Conservation (phyloP, 2,329 filamentous ascomycete species). For the Beauveria varroae region DNA sequence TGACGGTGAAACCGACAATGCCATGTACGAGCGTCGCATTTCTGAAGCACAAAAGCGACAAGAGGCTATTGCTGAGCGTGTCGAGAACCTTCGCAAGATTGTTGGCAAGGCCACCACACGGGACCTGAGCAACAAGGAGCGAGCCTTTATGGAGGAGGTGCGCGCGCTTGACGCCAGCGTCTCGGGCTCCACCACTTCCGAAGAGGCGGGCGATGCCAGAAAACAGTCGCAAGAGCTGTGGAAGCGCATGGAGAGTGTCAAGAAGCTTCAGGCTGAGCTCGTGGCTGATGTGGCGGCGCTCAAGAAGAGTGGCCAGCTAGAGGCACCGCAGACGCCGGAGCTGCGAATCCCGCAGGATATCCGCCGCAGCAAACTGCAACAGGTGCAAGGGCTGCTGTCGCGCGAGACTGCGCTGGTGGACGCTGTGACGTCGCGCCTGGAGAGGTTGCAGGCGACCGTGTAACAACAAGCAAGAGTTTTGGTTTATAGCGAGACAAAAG, state of each 20-base stretch:
- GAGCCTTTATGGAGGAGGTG: constrained; percentile 38
- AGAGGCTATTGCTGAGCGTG: constrained; percentile 46
- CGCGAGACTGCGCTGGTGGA: constrained; percentile 62
- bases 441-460: constrained; percentile 40
- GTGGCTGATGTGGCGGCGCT: constrained; percentile 42
- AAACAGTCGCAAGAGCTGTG: constrained; percentile 41
- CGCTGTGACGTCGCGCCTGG: constrained; percentile 54
- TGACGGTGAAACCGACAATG: constrained; percentile 44
- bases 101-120: constrained; percentile 34
- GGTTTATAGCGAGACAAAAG: constrained; percentile 6
- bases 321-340: constrained; percentile 28
- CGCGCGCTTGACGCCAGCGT: constrained; percentile 48
- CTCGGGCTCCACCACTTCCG: constrained; percentile 24
- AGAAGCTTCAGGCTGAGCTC: constrained; percentile 45
- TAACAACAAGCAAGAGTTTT: constrained; percentile 15
- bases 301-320: constrained; percentile 23
- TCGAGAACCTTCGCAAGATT: constrained; percentile 49
- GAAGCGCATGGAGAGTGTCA: constrained; percentile 51
- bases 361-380: constrained; percentile 53
- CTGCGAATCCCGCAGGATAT: constrained; percentile 52
- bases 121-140: constrained; percentile 38
- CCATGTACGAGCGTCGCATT: constrained; percentile 53
- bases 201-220: constrained; percentile 25
- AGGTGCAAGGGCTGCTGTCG: constrained; percentile 56
- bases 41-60: constrained; percentile 48